Percentiles rank a stretch among this genome's conserved stretches.
Evolutionary conservation across 345 rosid genomes (phyloP).

Genomic region (Salix viminalis): DNA sequence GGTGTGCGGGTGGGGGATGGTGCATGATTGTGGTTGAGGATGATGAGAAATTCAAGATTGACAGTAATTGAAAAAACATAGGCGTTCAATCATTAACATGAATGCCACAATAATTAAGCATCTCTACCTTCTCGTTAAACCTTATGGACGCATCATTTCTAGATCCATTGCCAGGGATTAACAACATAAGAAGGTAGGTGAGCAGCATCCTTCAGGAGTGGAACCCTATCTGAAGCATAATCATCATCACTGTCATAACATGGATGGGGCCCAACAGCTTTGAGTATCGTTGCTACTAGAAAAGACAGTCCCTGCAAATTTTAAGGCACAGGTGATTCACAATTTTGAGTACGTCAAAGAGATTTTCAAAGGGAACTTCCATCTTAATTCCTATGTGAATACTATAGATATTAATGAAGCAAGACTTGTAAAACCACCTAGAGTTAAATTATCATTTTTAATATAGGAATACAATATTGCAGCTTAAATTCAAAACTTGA

Average conservation of each 20-base stretch:
- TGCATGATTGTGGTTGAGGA: neutral
- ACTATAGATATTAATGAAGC: neutral
- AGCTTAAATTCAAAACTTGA: neutral
- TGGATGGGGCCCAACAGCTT: constrained; percentile 67
- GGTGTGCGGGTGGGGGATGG: neutral
- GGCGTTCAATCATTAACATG: neutral
- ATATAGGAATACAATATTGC: neutral
- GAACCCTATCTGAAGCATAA: constrained; percentile 45
- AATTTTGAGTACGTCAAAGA: neutral
- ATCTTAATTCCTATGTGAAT: neutral
- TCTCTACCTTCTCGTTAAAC: constrained; percentile 49
- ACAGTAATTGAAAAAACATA: neutral
- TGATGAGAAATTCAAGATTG: neutral
- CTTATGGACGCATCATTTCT: constrained; percentile 48
- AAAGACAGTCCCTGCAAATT: constrained; percentile 56
- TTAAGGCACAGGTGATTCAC: constrained; percentile 1
- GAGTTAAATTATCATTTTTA: neutral
- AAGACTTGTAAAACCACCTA: neutral
- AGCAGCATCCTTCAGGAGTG: constrained; percentile 55
- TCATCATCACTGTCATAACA: constrained; percentile 81
- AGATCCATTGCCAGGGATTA: constrained; percentile 55
- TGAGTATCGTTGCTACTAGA: constrained; percentile 60
- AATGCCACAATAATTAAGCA: neutral
- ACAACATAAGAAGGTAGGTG: constrained; percentile 51
- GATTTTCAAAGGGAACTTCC: neutral